These are phyloP conservation scores for Mycena indigotica DNA, from an alignment of 768 basidiomycete genomes.

Conservation along the genomic window DNA sequence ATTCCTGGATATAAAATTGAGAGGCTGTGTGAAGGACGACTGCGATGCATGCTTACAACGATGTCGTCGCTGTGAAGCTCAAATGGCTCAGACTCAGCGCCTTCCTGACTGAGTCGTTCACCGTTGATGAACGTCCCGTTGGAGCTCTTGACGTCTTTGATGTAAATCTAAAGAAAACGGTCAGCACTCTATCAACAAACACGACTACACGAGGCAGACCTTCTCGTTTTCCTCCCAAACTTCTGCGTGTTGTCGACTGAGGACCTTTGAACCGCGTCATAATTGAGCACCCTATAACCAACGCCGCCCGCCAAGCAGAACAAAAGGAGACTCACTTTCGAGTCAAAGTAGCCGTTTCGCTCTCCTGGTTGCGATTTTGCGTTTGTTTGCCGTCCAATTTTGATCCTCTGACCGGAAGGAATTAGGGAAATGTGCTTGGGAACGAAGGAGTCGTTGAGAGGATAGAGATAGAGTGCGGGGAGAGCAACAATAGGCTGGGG, in stretches of 20 bases:
- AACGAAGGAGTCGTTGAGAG: conserved; percentile 90
- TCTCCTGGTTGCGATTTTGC: conserved; percentile 92
- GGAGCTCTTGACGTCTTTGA: conserved; percentile 97
- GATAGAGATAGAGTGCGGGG: conserved; percentile 74
- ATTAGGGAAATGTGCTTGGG: conserved; percentile 91
- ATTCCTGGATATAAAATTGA: conserved; percentile 69
- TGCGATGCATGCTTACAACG: conserved; percentile 62
- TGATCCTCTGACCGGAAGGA: conserved; percentile 61
- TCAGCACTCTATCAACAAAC: conserved; percentile 22
- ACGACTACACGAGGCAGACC: conserved; percentile 44
- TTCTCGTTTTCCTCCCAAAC: conserved; percentile 95
- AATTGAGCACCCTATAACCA: no score
- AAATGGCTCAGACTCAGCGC: conserved; percentile 87
- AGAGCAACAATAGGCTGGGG: conserved; percentile 20
- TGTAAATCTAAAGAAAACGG: conserved; percentile 70
- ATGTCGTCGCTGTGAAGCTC: conserved; percentile 95
- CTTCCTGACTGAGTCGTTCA: conserved; percentile 86
- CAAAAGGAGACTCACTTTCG: conserved; percentile 61
- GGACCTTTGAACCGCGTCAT: no score
- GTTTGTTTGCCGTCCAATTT: conserved; percentile 96
- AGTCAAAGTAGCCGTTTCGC: conserved; percentile 96
- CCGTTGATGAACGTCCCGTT: conserved; percentile 99
- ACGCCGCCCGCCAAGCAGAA: no score
- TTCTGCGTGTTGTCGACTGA: conserved; percentile 94
- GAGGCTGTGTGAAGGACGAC: conserved; percentile 13